Base-by-base conservation (phyloP, 495 filamentous ascomycete genomes). In the Neurospora sp. region DNA sequence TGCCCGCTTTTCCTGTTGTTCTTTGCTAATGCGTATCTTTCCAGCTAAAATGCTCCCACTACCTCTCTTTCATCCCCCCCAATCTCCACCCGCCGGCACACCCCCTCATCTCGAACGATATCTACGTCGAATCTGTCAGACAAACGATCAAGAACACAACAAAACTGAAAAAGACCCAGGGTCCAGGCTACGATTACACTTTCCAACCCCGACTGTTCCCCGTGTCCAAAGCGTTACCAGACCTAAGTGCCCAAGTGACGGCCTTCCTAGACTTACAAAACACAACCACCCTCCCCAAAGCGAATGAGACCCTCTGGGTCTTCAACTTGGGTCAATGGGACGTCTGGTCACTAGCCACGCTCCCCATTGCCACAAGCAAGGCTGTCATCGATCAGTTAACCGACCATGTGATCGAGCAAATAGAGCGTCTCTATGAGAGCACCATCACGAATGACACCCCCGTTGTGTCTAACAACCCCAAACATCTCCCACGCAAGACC, bases 281-380 rank as follows among this genome's bases (percentile, higher is more conserved):
- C 21, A 76, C 80, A 15, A 70, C 17, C 4, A 39, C 37, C 2
- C 70, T 81, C 8, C 78, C 80, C 15, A 74, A 62, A 13, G 28
- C 28, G 6, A 34, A 66, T 7, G 83, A 86, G 70, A 86, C 82
- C 0, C 71, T 87, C 11, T 86, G 83, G 78, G 76, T 86, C 2
- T 78, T 87, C 8, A 82, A 81, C 15, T 74, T 86, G 17, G 85
- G 85, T 4, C 82, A 83, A 62, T 86, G 83, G 83, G 85, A 87
- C 40, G 76, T 86, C 48, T 86, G 84, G 79, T 74, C 82, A n/a
- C 78, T 86, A 8, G 81, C 85, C 1, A 75, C 79, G 9, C 71
- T 87, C 1, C 83, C 84, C 11, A 77, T 80, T 5, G 76, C 76
- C 5, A 73, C 82, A 5, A 80, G 78, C n/a, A 75, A 72, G 15